phyloP scores from a whole-genome alignment of 192 early-diverging fungal species.

The Rhizophagus sp. region DNA sequence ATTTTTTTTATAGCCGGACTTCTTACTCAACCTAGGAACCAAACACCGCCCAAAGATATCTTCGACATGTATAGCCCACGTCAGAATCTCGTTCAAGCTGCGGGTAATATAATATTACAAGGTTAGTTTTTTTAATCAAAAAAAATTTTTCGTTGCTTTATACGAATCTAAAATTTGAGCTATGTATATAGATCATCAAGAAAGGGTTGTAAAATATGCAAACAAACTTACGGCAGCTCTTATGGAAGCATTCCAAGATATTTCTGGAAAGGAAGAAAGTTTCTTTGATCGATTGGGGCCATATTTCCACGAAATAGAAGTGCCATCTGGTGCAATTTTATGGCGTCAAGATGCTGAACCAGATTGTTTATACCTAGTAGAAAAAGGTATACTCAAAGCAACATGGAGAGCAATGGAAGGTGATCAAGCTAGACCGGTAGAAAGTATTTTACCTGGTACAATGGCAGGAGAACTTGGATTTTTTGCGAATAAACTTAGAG shows the following conservation, averaged over 20 bases:
- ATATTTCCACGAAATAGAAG: conserved; percentile 65
- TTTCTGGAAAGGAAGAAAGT: conserved; percentile 50
- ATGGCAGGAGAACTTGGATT: conserved; percentile 88
- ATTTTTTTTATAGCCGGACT: neutral
- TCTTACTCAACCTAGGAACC: neutral
- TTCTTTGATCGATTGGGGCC: conserved; percentile 59
- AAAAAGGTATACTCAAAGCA: conserved; percentile 65
- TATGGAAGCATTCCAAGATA: conserved; percentile 65
- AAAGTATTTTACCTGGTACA: conserved; percentile 90
- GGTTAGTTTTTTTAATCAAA: neutral
- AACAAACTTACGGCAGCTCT: conserved; percentile 59
- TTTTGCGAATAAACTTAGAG: conserved; percentile 58
- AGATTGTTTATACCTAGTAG: conserved; percentile 73
- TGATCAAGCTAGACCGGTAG: conserved; percentile 50
- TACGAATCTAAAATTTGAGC: neutral
- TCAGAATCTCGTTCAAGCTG: conserved; percentile 18
- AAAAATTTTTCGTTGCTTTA: neutral
- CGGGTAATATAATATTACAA: conserved; percentile 4
- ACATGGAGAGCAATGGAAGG: conserved; percentile 42
- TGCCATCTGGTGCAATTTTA: conserved; percentile 57
- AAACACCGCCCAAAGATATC: conserved; percentile 22
- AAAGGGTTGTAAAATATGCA: conserved; percentile 29
- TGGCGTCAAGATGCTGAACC: conserved; percentile 64
- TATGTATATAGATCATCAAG: neutral
- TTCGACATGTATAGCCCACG: neutral